Evolutionary conservation across 2,329 filamentous ascomycete genomes (phyloP), one percentile per base, ranked within the genome.

Genomic region (Cyanodermella asteris): DNA sequence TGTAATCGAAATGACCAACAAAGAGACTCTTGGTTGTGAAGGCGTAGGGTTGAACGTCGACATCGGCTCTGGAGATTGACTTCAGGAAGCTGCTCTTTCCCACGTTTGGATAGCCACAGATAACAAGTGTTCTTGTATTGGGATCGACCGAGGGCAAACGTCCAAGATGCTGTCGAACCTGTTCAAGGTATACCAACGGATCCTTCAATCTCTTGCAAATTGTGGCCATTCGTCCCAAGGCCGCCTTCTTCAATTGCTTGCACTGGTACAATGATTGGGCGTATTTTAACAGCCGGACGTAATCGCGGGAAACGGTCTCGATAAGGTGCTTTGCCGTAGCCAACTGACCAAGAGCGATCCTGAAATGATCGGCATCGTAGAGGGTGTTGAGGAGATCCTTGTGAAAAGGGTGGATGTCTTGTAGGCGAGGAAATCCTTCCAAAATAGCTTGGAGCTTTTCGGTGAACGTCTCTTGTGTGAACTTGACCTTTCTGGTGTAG

Each of bases 11-110:
- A 54, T 97, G 87, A 31, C 87, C 87, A 16, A 94, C 84, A 44
- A 93, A 97, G 41, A 97, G 61, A 39, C 72, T 81, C 64, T 94
- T 94, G 27, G 87, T 97, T 18, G 87, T 93, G 61, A 97, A 97
- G 27, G 87, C 90, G 47, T 94, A 97, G 12, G 87, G 84, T 55
- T 94, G 82, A 17, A 93, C 77, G 44, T 93, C 84, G 28, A 93
- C 84, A 56, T 97, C 87, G 35, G 87, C 87, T 38, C 82, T 67
- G 24, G 81, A 91, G 42, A 94, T 73, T 45, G 73, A 87, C 53
- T 73, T 74, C 45, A 97, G 54, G 59, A 97, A 97, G 38, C 78
- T 91, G 28, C 78, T 91, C 59, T 97, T 97, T 51, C 87, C 82
- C 34, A 91, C 81, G 42, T 97, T 97, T 39, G 87, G 87, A 49